Evolutionary conservation across 2,329 filamentous ascomycete species (phyloP), one percentile per base, ranked within the genome.

Genomic region (Fusarium verticillioides): DNA sequence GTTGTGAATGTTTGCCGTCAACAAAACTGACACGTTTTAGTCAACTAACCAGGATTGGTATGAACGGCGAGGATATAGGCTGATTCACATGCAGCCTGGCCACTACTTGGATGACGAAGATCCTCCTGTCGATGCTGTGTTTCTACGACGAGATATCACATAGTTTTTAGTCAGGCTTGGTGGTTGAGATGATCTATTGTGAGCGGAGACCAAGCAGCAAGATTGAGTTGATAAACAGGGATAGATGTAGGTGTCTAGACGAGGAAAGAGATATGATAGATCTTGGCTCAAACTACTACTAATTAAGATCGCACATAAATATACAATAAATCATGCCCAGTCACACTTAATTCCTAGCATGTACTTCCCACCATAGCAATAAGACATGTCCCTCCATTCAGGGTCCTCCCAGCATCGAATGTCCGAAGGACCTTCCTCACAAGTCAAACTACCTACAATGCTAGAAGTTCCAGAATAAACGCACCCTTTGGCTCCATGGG

Each of bases 41-140:
- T 72, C 68, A 26, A 66, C 78, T 1, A 80, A 77, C 40, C 77
- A 81, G 8, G 78, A 70, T 11, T 81, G 79, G 79, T 81, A 81
- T 43, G 70, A 72, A 13, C 62, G 79, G 13, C 63, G 78, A 7
- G 78, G 78, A 0, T 81, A 80, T 11, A 42, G 65, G 6, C n/a
- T 76, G 2, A 77, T 81, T n/a, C 66, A 72, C 18, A 67, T 28
- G 1, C 72, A 76, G 8, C 49, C 60, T 11, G 39, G 28, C 1
- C 56, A 61, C 13, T 72, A 72, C 4, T 7, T 46, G 0, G 65
- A 73, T 1, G 39, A 42, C 2, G 61, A 46, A 2, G 61, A 69
- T 12, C 50, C 70, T 39, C 30, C 59, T 4, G 16, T 70, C 3
- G 70, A 61, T 37, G 59, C 70, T 8, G 70, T 72, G 0, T 72